These are phyloP conservation scores for Pythium volutum DNA, from an alignment of 352 stramenopile species.

Conservation along the genomic window DNA sequence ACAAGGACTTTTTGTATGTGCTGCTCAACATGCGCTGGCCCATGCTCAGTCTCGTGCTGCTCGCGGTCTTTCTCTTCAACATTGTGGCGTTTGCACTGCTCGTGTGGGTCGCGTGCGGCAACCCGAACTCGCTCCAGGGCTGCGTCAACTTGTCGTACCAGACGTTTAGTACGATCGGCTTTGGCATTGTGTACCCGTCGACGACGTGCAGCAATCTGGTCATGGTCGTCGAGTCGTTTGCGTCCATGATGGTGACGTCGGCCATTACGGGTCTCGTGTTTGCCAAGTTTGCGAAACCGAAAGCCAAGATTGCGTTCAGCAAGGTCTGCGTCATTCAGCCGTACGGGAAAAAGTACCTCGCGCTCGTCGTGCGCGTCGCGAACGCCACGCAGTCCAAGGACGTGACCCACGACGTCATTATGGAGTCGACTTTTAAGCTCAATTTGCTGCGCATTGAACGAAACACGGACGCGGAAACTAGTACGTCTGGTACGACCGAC, in stretches of 20 bases:
- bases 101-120: constrained; percentile 44
- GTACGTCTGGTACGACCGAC: constrained; percentile 14
- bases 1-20: constrained; percentile 86
- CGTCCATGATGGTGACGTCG: constrained; percentile 78
- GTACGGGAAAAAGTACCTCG: constrained; percentile 66
- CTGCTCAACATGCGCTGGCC: constrained; percentile 82
- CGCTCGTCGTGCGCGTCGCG: constrained; percentile 73
- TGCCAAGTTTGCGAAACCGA: constrained; percentile 78
- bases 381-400: constrained; percentile 81
- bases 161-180: constrained; percentile 85
- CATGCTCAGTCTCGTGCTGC: constrained; percentile 59
- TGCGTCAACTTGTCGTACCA: constrained; percentile 79
- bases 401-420: constrained; percentile 80
- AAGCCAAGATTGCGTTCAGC: constrained; percentile 78
- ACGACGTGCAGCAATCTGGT: constrained; percentile 64
- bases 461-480: constrained; percentile 21
- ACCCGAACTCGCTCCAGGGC: constrained; percentile 53
- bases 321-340: constrained; percentile 75
- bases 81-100: constrained; percentile 62
- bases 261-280: constrained; percentile 81
- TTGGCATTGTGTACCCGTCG: constrained; percentile 69
- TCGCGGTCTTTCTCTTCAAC: constrained; percentile 54
- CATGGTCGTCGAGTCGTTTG: constrained; percentile 75
- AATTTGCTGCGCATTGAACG: constrained; percentile 76
- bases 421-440: constrained; percentile 77